Evolutionary conservation across 257 asterid genomes (phyloP).

Genomic region (Rubia yunnanensis): DNA sequence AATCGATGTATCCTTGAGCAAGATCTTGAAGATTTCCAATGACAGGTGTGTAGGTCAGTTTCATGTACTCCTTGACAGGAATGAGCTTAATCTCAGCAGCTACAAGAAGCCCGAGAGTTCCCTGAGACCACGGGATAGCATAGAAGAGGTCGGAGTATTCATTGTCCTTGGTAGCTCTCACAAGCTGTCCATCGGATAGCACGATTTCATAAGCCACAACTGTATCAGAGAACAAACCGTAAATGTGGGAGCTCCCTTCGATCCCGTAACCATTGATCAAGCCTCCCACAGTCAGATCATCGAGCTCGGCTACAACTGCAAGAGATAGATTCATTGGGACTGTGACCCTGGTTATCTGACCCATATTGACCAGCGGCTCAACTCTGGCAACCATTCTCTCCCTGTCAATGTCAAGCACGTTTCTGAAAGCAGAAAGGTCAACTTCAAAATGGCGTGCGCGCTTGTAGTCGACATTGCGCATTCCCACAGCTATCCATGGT

Average conservation of each 20-base stretch:
- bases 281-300: constrained; percentile 96
- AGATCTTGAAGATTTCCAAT: constrained; percentile 64
- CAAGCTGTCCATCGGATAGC: constrained; percentile 72
- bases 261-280: constrained; percentile 91
- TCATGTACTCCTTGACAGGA: constrained; percentile 86
- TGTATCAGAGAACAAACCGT: constrained; percentile 86
- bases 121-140: constrained; percentile 99
- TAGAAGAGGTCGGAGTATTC: constrained; percentile 81
- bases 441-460: constrained; percentile 93
- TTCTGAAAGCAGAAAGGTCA: constrained; percentile 82
- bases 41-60: constrained; percentile 71
- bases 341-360: constrained; percentile 75
- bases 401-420: constrained; percentile 58
- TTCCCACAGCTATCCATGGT: constrained; percentile 67
- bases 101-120: constrained; percentile 84
- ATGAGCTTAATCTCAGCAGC: constrained; percentile 96
- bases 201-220: constrained; percentile 89
- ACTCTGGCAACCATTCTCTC: constrained; percentile 80
- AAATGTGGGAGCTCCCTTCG: constrained; percentile 92
- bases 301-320: constrained; percentile 96
- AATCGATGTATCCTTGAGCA: constrained; percentile 74
- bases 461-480: constrained; percentile 92
- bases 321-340: constrained; percentile 83
- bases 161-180: constrained; percentile 88
- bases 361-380: constrained; percentile 96